Evolutionary conservation across 805 yeast genomes (phyloP).

Genomic region (Pichia cephalocereana): DNA sequence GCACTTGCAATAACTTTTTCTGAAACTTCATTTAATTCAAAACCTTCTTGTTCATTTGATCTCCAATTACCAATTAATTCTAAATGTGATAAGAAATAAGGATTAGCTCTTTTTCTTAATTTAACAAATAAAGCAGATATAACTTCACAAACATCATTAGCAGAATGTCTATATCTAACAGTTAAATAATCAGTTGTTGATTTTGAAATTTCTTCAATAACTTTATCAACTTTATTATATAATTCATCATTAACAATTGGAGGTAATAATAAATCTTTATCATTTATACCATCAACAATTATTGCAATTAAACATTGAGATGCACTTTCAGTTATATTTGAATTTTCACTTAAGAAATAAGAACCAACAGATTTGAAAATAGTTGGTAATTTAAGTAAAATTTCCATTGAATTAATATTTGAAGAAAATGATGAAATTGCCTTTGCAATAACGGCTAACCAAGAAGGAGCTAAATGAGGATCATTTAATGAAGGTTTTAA

Average conservation of each 20-base stretch:
- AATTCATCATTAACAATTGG: slow-evolving; percentile 37
- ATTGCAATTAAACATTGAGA: slow-evolving; percentile 82
- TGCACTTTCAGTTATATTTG: slow-evolving; percentile 59
- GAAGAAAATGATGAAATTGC: slow-evolving; percentile 51
- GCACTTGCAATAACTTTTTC: slow-evolving; percentile 78
- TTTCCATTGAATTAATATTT: slow-evolving; percentile 37
- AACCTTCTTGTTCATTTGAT: slow-evolving; percentile 61
- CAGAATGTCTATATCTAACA: slow-evolving; percentile 67
- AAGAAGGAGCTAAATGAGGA: slow-evolving; percentile 79
- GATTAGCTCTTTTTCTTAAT: slow-evolving; percentile 57
- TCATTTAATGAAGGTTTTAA: slow-evolving; percentile 78
- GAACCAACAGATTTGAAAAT: slow-evolving; percentile 46
- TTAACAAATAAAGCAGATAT: slow-evolving; percentile 53
- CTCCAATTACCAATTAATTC: slow-evolving; percentile 80
- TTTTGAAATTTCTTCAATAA: slow-evolving; percentile 43
- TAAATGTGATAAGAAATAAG: slow-evolving; percentile 59
- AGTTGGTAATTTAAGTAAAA: slow-evolving; percentile 48
- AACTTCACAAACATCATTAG: slow-evolving; percentile 64
- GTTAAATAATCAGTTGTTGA: slow-evolving; percentile 48
- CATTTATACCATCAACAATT: slow-evolving; percentile 57
- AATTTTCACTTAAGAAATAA: slow-evolving; percentile 63
- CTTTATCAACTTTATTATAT: slow-evolving; percentile 48
- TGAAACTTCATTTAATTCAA: slow-evolving; percentile 61
- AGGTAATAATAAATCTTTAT: slow-evolving; percentile 46
- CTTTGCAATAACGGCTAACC: slow-evolving; percentile 92